phyloP scores from a whole-genome alignment of 225 moss, liverwort and hornwort genomes.

The Bryoerythrophyllum caledonicum region DNA sequence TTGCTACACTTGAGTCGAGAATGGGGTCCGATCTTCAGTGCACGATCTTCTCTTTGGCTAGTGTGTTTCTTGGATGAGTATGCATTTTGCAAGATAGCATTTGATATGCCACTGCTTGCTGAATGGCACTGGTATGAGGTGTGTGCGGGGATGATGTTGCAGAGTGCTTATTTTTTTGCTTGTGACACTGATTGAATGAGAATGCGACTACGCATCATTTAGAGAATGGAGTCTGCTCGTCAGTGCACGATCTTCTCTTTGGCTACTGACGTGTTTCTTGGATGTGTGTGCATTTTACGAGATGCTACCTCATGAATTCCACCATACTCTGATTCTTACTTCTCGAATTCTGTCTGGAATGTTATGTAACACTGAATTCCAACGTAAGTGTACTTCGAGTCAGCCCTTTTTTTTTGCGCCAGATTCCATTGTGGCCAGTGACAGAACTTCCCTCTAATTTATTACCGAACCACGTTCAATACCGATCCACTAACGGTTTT shows the following conservation, averaged over 20 bases:
- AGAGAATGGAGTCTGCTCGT: not conserved
- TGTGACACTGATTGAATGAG: conserved; percentile 18
- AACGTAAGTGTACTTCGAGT: too few species aligned
- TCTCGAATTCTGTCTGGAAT: too few species aligned
- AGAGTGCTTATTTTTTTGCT: conserved; percentile 1
- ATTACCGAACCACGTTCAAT: too few species aligned
- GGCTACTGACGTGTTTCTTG: not conserved
- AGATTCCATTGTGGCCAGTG: too few species aligned
- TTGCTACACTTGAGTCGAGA: not conserved
- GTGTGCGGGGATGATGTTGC: not conserved
- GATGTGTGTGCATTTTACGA: not conserved
- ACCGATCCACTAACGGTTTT: too few species aligned
- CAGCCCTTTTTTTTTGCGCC: too few species aligned
- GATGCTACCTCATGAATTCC: too few species aligned
- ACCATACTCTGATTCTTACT: too few species aligned
- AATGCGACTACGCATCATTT: not conserved
- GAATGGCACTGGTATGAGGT: not conserved
- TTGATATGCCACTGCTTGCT: too few species aligned
- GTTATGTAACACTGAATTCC: too few species aligned
- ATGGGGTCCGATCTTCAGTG: not conserved
- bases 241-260: not conserved
- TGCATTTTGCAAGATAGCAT: too few species aligned
- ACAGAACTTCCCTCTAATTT: too few species aligned
- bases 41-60: not conserved
- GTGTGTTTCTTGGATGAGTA: not conserved